phyloP scores from a whole-genome alignment of 1,284 basidiomycete species.

The Melampsora americana region DNA sequence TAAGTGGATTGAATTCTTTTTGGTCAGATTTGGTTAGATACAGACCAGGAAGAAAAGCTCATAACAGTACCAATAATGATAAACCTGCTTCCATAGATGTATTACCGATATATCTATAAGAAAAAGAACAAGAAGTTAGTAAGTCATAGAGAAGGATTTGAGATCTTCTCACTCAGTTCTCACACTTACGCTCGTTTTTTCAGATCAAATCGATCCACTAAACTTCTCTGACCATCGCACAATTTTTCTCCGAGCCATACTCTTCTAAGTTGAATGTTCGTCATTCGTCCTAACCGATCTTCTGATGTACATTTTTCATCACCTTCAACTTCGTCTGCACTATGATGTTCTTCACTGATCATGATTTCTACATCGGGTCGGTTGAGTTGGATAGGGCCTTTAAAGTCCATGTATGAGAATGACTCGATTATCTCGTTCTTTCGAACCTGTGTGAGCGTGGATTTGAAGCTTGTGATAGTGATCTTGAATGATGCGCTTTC shows the following conservation, averaged over 20 bases:
- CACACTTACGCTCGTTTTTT: constrained; percentile 69
- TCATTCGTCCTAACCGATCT: constrained; percentile 6
- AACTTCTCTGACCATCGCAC: constrained; percentile 49
- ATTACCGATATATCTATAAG: constrained; percentile 71
- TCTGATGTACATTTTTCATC: constrained; percentile 4
- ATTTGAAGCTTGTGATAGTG: constrained; percentile 71
- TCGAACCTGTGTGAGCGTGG: constrained; percentile 63
- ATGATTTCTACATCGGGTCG: constrained; percentile 73
- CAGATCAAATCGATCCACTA: constrained; percentile 61
- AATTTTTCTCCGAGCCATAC: constrained; percentile 48
- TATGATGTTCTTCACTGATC: constrained; percentile 85
- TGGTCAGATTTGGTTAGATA: neutral
- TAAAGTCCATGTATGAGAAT: constrained; percentile 79
- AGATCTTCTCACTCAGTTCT: neutral
- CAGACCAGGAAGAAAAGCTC: constrained; percentile 48
- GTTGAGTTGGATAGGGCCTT: constrained; percentile 78
- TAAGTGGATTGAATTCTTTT: constrained; percentile 61
- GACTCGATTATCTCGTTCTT: constrained; percentile 66
- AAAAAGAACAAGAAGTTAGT: constrained; percentile 23
- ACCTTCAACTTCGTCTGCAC: constrained; percentile 30
- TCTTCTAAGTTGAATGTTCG: constrained; percentile 39
- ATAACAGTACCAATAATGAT: constrained; percentile 47
- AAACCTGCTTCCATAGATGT: constrained; percentile 88
- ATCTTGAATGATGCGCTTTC: constrained; percentile 68
- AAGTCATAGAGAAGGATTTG: neutral